Evolutionary conservation across 2,329 filamentous ascomycete genomes (phyloP).

Genomic region (Sporothrix sp.): DNA sequence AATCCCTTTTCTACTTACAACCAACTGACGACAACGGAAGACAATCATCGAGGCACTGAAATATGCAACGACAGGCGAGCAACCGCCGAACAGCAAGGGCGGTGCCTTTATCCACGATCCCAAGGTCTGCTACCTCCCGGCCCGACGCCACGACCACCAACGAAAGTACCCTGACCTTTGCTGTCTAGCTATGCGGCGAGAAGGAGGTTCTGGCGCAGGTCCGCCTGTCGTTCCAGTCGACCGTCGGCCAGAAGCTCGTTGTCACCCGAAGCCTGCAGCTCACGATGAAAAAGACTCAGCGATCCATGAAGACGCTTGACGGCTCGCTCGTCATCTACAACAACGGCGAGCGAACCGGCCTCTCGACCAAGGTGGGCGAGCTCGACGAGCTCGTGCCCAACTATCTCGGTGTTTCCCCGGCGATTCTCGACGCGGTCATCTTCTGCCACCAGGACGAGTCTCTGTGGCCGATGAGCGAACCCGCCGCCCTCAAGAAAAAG

Average conservation of each 20-base stretch:
- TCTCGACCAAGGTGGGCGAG: slow-evolving; percentile 72
- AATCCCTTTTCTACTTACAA: too few species aligned
- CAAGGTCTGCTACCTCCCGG: slow-evolving; percentile 45
- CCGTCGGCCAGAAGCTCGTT: slow-evolving; percentile 69
- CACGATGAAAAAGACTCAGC: slow-evolving; percentile 69
- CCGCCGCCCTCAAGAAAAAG: slow-evolving; percentile 73
- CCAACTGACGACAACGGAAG: too few species aligned
- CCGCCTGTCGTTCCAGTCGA: slow-evolving; percentile 75
- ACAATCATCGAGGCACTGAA: slow-evolving; percentile 98
- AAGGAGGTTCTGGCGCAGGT: slow-evolving; percentile 87
- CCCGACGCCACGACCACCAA: neutral
- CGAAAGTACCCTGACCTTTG: neutral
- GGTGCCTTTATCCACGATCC: slow-evolving; percentile 96
- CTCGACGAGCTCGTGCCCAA: slow-evolving; percentile 76
- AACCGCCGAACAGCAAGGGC: slow-evolving; percentile 82
- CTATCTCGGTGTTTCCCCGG: slow-evolving; percentile 78
- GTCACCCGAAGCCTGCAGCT: slow-evolving; percentile 77
- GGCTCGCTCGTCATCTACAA: slow-evolving; percentile 65
- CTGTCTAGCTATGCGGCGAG: slow-evolving; percentile 58
- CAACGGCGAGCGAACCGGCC: slow-evolving; percentile 67
- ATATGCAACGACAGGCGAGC: slow-evolving; percentile 89
- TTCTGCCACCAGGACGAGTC: slow-evolving; percentile 99
- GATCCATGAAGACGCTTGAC: slow-evolving; percentile 76
- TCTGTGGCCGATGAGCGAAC: slow-evolving; percentile 90
- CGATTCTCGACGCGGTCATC: slow-evolving; percentile 87